These are phyloP conservation scores for Rhodotorula babjevae DNA, from an alignment of 768 basidiomycete species.

Conservation along the genomic window DNA sequence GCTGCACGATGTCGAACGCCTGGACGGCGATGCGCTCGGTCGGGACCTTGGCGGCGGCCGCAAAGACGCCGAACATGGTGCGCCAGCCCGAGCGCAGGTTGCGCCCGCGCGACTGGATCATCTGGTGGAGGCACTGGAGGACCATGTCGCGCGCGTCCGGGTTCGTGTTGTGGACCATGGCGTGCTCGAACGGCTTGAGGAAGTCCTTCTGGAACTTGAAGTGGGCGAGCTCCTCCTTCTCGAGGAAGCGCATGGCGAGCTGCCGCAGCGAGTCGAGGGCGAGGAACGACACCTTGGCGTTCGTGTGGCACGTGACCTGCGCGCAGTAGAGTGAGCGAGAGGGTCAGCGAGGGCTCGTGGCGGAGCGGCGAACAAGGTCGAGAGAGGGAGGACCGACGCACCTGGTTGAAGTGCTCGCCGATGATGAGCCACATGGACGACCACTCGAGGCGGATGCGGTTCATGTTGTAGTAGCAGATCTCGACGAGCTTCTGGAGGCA, in stretches of 20 bases:
- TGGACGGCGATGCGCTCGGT: constrained; percentile 83
- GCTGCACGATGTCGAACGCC: constrained; percentile 91
- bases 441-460: constrained; percentile 95
- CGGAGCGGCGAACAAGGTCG: neutral
- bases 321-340: neutral
- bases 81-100: constrained; percentile 98
- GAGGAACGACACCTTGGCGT: constrained; percentile 92
- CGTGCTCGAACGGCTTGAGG: constrained; percentile 93
- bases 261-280: constrained; percentile 94
- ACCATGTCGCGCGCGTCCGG: constrained; percentile 97
- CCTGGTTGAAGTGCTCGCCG: constrained; percentile 98
- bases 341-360: too few relatives aligned
- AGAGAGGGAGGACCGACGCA: constrained; percentile 43
- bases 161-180: constrained; percentile 93
- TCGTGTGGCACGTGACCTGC: constrained; percentile 96
- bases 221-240: constrained; percentile 95
- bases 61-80: constrained; percentile 98
- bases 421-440: constrained; percentile 95
- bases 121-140: constrained; percentile 94
- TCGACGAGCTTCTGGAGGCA: constrained; percentile 97
- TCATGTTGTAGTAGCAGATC: constrained; percentile 99
- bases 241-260: constrained; percentile 94
- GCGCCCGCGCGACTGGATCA: constrained; percentile 90
- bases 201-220: constrained; percentile 99
- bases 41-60: constrained; percentile 77